Percentiles rank a stretch among this genome's conserved stretches.
These are phyloP conservation scores for Arthroderma sp. DNA, from an alignment of 2,329 filamentous ascomycete species.

Conservation along the genomic window DNA sequence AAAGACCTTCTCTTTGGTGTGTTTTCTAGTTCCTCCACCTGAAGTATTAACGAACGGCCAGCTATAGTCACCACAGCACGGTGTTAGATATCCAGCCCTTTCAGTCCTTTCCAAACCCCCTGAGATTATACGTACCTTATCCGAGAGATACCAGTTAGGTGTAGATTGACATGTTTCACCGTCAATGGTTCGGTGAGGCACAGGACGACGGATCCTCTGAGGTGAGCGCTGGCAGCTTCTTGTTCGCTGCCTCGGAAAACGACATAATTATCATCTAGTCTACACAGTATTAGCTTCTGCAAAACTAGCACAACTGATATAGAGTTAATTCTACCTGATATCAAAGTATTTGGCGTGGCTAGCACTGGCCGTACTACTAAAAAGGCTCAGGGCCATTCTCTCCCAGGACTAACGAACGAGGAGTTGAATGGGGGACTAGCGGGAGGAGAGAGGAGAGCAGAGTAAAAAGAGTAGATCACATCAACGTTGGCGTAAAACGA, in stretches of 20 bases:
- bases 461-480: too few species aligned
- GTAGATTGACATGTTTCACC: slow-evolving; percentile 60
- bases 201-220: slow-evolving; percentile 61
- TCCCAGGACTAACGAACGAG: background rate
- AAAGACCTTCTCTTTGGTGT: slow-evolving; percentile 37
- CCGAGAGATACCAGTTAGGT: slow-evolving; percentile 56
- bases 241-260: slow-evolving; percentile 63
- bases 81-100: too few species aligned
- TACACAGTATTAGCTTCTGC: slow-evolving; percentile 6
- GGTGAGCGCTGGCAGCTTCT: slow-evolving; percentile 60
- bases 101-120: background rate
- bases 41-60: slow-evolving; percentile 17
- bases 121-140: slow-evolving; percentile 44
- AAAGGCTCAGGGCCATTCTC: slow-evolving; percentile 34
- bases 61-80: slow-evolving; percentile 9
- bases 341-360: slow-evolving; percentile 38
- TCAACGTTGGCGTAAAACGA: too few species aligned
- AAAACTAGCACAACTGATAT: slow-evolving; percentile 7
- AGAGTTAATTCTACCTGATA: slow-evolving; percentile 26
- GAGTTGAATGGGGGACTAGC: too few species aligned
- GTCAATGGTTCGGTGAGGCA: slow-evolving; percentile 57
- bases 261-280: slow-evolving; percentile 65
- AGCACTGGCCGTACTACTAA: slow-evolving; percentile 28
- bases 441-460: too few species aligned
- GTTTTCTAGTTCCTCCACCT: slow-evolving; percentile 23